Percentiles rank a stretch among this genome's conserved stretches.
phyloP scores from a whole-genome alignment of 139 green algal species.

The Limnomonas spitsbergensis region DNA sequence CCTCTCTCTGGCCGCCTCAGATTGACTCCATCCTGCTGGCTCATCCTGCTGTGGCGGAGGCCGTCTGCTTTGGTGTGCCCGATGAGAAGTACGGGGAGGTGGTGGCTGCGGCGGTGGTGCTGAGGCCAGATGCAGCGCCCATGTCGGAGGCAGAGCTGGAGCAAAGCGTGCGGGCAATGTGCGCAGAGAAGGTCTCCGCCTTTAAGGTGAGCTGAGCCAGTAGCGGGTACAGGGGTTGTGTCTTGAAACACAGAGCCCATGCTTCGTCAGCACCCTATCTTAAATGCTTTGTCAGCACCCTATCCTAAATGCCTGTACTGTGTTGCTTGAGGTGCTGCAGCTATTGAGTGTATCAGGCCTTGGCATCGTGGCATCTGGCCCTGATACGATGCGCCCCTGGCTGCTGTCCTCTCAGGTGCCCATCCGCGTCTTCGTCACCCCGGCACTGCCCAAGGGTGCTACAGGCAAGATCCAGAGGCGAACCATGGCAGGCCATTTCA shows the following conservation, averaged over 20 bases:
- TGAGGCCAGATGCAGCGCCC: constrained; percentile 26
- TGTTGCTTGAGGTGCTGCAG: too few relatives aligned
- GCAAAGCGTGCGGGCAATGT: constrained; percentile 24
- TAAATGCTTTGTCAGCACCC: too few relatives aligned
- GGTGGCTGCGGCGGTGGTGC: constrained; percentile 76
- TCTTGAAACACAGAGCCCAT: too few relatives aligned
- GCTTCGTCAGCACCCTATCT: too few relatives aligned
- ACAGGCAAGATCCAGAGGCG: constrained; percentile 85
- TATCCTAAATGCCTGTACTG: too few relatives aligned
- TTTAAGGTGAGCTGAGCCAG: constrained; percentile 76
- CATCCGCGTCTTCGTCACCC: constrained; percentile 8
- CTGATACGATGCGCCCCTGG: too few relatives aligned
- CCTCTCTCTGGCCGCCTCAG: too few relatives aligned
- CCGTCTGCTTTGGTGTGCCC: constrained; percentile 76
- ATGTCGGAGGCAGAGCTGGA: constrained; percentile 6
- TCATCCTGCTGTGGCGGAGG: constrained; percentile 73
- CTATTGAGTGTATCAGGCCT: too few relatives aligned
- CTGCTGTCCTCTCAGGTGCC: too few relatives aligned
- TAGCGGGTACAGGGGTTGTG: too few relatives aligned
- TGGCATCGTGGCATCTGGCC: too few relatives aligned
- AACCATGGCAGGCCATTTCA: constrained; percentile 66
- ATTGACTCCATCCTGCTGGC: constrained; percentile 72
- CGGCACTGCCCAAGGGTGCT: constrained; percentile 67
- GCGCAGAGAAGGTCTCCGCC: constrained; percentile 43
- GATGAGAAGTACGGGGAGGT: constrained; percentile 85